Conservation (phyloP, 2,329 filamentous ascomycete genomes). For the Sodiomyces alkalinus region DNA sequence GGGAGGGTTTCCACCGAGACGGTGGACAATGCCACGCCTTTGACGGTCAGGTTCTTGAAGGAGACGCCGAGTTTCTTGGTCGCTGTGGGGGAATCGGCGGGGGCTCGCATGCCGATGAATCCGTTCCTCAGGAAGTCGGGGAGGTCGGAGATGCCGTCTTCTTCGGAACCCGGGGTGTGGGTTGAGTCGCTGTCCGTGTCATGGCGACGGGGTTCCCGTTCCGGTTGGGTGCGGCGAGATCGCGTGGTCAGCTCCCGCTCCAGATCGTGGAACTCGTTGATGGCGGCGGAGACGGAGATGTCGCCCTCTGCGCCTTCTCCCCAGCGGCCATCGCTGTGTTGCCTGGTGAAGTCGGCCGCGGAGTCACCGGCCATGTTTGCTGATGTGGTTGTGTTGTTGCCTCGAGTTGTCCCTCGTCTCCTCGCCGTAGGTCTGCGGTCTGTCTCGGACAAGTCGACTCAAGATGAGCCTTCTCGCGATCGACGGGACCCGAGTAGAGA, state of each 20-base stretch:
- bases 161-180: constrained; percentile 17
- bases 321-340: constrained; percentile 14
- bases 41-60: constrained; percentile 62
- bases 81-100: constrained; percentile 43
- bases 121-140: constrained; percentile 58
- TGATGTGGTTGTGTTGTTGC: no score
- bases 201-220: not conserved
- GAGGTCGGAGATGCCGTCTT: constrained; percentile 53
- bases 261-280: constrained; percentile 10
- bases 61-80: constrained; percentile 66
- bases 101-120: constrained; percentile 58
- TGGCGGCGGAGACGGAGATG: constrained; percentile 7
- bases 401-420: no score
- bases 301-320: constrained; percentile 11
- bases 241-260: constrained; percentile 10
- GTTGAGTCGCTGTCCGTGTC: constrained; percentile 6
- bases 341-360: no score
- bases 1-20: constrained; percentile 60
- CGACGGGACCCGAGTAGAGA: no score
- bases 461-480: no score
- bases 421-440: no score
- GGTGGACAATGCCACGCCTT: constrained; percentile 50
- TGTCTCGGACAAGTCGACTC: no score
- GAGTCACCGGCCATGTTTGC: no score
- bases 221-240: constrained; percentile 4